Evolutionary conservation across 768 basidiomycete species (phyloP), one percentile per base, ranked within the genome.

Genomic region (Dioszegia aurantiaca): DNA sequence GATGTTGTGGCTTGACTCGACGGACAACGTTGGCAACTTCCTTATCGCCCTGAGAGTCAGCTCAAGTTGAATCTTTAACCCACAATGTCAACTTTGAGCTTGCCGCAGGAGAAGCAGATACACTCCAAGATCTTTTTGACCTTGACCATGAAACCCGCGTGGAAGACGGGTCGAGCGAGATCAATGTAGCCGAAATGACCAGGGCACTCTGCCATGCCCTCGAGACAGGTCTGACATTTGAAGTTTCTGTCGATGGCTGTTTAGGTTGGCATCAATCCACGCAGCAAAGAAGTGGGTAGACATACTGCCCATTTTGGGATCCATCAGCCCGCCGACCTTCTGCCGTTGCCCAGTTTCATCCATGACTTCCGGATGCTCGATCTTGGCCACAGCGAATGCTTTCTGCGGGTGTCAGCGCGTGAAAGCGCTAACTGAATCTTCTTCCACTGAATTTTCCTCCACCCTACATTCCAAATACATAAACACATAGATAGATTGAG

Each of bases 201-300:
- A 26, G 95, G 93, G 80, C 95, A 99, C 77, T 98, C 95, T 17
- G 91, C 87, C 93, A 98, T 97, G n/a, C 93, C 94, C 82, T 99
- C 95, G 65, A 92, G 93, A 77, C 95, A 98, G 27, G 95, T 98
- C 81, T 97, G 92, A 77, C 95, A 99, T 81, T 98, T 98, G 80
- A 94, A 77, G 60, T 76, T 76, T 23, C 77, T 69, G 61, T 78
- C 77, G 63, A 78, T 76, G 31, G 69, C 71, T 68, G 55, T 36
- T 43, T 48, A n/a, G 31, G 43, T 37, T 59, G 59, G 47, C 56
- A 62, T 6, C 17, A 27, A 17, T 45, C 21, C 40, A 42, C 11
- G 33, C 33, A 19, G 8, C 54, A 44, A 21, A 56, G 33, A 43
- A 41, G 56, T 69, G 21, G 9, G n/a, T 44, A 37, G 52, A 74